These are phyloP conservation scores for Trichaptum fuscoviolaceum DNA, from an alignment of 768 basidiomycete species.

Conservation along the genomic window DNA sequence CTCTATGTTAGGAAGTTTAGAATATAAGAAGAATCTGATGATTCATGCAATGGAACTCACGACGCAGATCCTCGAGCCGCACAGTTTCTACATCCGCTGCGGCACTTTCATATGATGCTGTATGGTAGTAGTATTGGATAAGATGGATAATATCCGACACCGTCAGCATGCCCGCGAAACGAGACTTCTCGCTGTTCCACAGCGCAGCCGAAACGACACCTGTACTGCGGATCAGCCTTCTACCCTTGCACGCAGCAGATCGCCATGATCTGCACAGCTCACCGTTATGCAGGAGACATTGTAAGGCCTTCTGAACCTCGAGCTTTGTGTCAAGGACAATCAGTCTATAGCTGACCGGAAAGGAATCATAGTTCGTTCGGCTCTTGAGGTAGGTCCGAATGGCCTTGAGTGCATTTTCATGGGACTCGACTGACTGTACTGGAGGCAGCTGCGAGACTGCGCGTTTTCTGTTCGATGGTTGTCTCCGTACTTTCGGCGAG, in stretches of 20 bases:
- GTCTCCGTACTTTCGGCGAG: constrained; percentile 51
- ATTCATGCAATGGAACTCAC: constrained; percentile 36
- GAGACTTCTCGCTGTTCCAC: constrained; percentile 93
- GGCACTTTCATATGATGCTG: constrained; percentile 74
- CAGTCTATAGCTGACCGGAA: constrained; percentile 93
- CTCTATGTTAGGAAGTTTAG: constrained; percentile 41
- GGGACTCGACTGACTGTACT: constrained; percentile 48
- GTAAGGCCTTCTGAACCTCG: constrained; percentile 91
- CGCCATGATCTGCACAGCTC: constrained; percentile 9
- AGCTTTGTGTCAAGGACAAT: constrained; percentile 96
- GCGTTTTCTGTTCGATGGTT: constrained; percentile 49
- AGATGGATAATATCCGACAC: constrained; percentile 99
- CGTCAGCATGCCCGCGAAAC: constrained; percentile 97
- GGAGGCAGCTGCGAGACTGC: constrained; percentile 56
- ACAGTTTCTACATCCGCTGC: constrained; percentile 90
- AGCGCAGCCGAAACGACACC: constrained; percentile 97
- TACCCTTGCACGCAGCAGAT: background rate
- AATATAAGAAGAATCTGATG: constrained; percentile 11
- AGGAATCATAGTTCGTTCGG: constrained; percentile 90
- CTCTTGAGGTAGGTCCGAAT: constrained; percentile 83
- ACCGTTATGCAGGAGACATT: constrained; percentile 84
- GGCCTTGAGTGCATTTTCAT: constrained; percentile 59
- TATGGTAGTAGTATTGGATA: constrained; percentile 96
- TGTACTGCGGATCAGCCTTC: constrained; percentile 24
- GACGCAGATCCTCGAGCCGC: constrained; percentile 81